Conservation (phyloP, 768 basidiomycete genomes). For the Exidia glandulosa region DNA sequence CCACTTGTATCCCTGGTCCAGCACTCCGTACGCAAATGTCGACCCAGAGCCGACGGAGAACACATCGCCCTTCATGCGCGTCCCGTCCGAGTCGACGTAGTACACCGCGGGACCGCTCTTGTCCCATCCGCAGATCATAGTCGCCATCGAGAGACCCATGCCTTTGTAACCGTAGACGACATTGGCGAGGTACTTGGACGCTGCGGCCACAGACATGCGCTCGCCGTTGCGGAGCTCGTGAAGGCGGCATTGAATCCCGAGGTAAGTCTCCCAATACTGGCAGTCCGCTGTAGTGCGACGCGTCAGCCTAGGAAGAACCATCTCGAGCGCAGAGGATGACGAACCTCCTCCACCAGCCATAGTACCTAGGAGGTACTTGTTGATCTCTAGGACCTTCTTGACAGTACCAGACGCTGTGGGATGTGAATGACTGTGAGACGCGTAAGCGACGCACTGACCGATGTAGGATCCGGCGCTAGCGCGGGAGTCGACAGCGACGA, state of each 20-base stretch:
- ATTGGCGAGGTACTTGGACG: constrained; percentile 94
- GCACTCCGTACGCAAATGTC: constrained; percentile 95
- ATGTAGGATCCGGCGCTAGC: constrained; percentile 96
- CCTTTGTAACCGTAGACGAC: constrained; percentile 97
- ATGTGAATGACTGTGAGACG: constrained; percentile 1
- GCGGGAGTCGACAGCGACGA: constrained; percentile 96
- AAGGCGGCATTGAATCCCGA: constrained; percentile 93
- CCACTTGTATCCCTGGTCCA: constrained; percentile 92
- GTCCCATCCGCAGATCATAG: constrained; percentile 99
- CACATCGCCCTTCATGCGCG: constrained; percentile 89
- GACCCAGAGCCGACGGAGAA: constrained; percentile 98
- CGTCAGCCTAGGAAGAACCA: no score
- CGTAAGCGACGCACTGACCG: constrained; percentile 38
- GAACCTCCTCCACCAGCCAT: constrained; percentile 98
- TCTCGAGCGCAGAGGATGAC: constrained; percentile 17
- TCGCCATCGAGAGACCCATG: constrained; percentile 97
- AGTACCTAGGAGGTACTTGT: constrained; percentile 92
- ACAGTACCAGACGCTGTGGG: constrained; percentile 82
- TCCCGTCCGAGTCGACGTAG: constrained; percentile 97
- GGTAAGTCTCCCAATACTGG: constrained; percentile 98
- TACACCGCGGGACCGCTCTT: constrained; percentile 81
- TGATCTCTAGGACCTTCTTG: constrained; percentile 99
- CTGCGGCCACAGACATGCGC: constrained; percentile 96
- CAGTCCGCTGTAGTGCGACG: constrained; percentile 55
- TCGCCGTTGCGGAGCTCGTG: constrained; percentile 95